Conservation (phyloP, 164 flowering plant genomes). For the Nymphaea thermarum region DNA sequence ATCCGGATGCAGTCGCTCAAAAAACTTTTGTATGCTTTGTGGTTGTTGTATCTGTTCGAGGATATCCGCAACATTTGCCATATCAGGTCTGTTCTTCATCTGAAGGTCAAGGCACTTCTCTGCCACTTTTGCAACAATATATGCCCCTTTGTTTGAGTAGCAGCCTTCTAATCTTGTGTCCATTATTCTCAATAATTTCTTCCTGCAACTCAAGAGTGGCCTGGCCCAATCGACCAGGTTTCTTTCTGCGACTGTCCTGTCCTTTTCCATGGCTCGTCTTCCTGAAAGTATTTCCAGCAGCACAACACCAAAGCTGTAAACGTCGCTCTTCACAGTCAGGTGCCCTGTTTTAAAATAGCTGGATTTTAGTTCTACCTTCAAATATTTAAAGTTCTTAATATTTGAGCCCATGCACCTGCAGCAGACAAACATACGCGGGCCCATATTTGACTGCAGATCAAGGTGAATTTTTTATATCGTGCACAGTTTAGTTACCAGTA, state of each 20-base stretch:
- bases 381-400: too few species aligned
- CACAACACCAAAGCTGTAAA: constrained; percentile 86
- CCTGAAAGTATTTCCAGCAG: constrained; percentile 67
- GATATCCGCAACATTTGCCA: constrained; percentile 39
- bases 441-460: too few species aligned
- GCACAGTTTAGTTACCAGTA: too few species aligned
- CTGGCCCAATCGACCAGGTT: constrained; percentile 77
- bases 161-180: constrained; percentile 80
- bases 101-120: constrained; percentile 51
- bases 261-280: constrained; percentile 46
- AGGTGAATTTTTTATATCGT: too few species aligned
- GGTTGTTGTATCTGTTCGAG: constrained; percentile 30
- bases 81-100: constrained; percentile 52
- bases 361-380: not conserved
- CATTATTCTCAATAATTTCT: constrained; percentile 64
- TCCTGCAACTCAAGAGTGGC: constrained; percentile 50
- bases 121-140: constrained; percentile 54
- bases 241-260: constrained; percentile 28
- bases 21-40: too few species aligned
- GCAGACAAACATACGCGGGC: too few species aligned
- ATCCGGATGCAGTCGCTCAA: too few species aligned
- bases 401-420: too few species aligned
- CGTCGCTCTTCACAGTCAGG: constrained; percentile 74
- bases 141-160: constrained; percentile 69
- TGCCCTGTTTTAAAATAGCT: constrained; percentile 37